Base-by-base conservation (phyloP, 2,329 filamentous ascomycete genomes). In the Pseudogymnoascus sp. region DNA sequence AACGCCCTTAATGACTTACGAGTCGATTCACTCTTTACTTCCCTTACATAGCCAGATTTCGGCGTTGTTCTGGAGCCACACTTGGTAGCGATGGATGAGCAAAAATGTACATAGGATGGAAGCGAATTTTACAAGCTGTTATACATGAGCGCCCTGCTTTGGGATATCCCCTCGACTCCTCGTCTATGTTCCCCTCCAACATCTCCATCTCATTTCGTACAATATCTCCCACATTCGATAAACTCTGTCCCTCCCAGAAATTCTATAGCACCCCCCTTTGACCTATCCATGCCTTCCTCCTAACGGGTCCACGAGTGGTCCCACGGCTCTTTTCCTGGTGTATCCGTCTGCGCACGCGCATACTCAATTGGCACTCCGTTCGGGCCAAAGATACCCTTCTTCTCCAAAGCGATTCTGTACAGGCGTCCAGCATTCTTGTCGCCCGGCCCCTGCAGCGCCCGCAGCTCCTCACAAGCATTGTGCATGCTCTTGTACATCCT, bases 301-400 rank as follows among this genome's bases (percentile, higher is more conserved):
- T 69, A 72, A 76, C 88, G 84, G 79, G 87, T 96, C 95, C 95
- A 99, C 11, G 80, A 88, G 77, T 96, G 87, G 78, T 97, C 95
- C 92, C 93, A 99, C n/a, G 91, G 85, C 68, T 88, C 85, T 72
- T 82, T 82, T 0, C 82, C 80, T 5, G 93, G 93, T 60, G 85
- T 91, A 73, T 97, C 93, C 34, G 90, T 93, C 82, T 96, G 89
- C 66, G 85, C 80, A 68, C 90, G 80, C 28, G 89, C 89, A 80
- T 96, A 97, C 81, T 99, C 95, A 71, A 97, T 93, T 12, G 95
- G 95, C 63, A 97, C 82, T 64, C 87, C 85, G 61, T 87, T 82
- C 59, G 82, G 80, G 38, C 83, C 80, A 79, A 89, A 96, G 16
- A 96, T 80, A 5, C 90, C 90, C 77, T 89, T 89, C 86, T 97